Evolutionary conservation across 768 basidiomycete species (phyloP), one percentile per base, ranked within the genome.

Genomic region (Mrakia hoshinonis): DNA sequence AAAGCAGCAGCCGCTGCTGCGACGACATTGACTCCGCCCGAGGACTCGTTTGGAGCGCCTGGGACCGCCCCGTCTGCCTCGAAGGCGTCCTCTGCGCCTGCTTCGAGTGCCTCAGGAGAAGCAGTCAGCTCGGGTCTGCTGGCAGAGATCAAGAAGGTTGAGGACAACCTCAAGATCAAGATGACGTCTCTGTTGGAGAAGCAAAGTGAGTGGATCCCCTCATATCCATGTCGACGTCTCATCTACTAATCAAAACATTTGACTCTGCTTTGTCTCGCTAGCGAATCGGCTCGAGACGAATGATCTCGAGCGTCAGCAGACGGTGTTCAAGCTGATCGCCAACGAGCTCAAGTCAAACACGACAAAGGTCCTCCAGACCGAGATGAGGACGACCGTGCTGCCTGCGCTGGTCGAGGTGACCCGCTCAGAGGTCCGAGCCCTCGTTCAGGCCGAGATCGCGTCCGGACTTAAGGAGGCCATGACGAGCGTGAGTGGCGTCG

Each of bases 301-400:
- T 55, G 70, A 72, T n/a, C 22, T 72, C 31, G 51, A 54, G 15
- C 70, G 70, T 24, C 70, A 72, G 51, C 63, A 72, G 52, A 58
- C 36, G 12, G 36, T 67, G 43, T 66, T 72, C 49, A 66, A 52
- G 26, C 52, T 72, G 2, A 39, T 72, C 11, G 49, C 64, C 7
- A 46, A 64, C 29, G 70, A 72, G 15, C 58, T 72, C 46, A 52
- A 54, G 51, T n/a, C 46, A 34, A 72, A 72, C 58, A 64, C 51
- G 5, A 60, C 63, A 11, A 48, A 15, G n/a, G 54, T 72, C 31
- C 36, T 72, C n/a, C 43, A 62, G 36, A 11, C 48, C 22, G 64
- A 72, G 64, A 55, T 72, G 24, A 46, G n/a, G 20, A 39, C 63
- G 22, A 54, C 15, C n/a, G 64, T 72, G 9, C 47, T 72, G 1